Evolutionary conservation across 108 stramenopile species (phyloP), one percentile per base, ranked within the genome.

Genomic region (Hondaea fermentalgiana): DNA sequence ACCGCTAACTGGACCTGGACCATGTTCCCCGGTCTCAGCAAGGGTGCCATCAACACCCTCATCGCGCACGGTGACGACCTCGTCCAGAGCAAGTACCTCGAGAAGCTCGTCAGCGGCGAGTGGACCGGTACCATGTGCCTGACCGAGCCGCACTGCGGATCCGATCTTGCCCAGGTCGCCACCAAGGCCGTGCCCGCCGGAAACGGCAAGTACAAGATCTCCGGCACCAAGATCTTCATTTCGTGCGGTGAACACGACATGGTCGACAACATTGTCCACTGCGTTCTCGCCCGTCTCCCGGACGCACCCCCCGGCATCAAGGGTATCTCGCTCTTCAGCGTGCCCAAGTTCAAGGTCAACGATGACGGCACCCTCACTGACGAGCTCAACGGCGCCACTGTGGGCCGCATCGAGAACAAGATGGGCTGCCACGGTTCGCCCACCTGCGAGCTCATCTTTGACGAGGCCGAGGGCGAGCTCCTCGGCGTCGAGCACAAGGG

Each of bases 1-100:
- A 90, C 90, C 2, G 90, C 90, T 45, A 88, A 88, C 87, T 88
- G 88, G 90, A 43, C 90, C 25, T 90, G 90, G 90, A 60, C 90
- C 4, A 89, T 89, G 89, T 55, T 89, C 44, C 89, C 89, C 23
- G 89, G 83, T 3, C 72, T 83, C 43, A 57, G 76, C 51, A 58
- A 87, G 76, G 89, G 89, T 8, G 76, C 89, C 5, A 89, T 83
- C 45, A 91, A 88, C 28, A 83, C 83, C 0, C 53, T 91, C 28
- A 28, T 60, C 5, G 88, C 88, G 5, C 89, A 89, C 87, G 90
- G 87, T 4, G 17, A 25, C 45, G 60, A 88, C 14, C 69, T 60
- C 5, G 58, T 72, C 44, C 49, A 89, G 87, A 42, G 44, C 14
- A 91, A 87, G 4, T 91, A 88, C 35, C 72, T 91, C 29, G 59